Base-by-base conservation (phyloP, 2,329 filamentous ascomycete species). In the Colletotrichum zoysiae region DNA sequence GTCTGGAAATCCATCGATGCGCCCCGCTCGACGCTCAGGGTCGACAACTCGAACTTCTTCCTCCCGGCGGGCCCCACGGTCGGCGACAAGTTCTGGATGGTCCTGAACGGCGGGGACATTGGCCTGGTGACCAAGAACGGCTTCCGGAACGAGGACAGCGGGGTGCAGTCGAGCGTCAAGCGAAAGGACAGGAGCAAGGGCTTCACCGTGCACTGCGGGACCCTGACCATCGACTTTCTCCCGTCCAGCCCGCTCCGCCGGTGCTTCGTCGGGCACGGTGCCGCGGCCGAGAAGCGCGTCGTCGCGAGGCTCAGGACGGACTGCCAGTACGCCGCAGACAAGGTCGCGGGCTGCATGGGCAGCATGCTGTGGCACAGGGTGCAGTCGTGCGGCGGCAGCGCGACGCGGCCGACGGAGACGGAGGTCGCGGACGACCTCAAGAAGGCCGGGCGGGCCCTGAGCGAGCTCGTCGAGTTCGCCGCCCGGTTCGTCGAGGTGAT, bases 21-120 rank as follows among this genome's bases (percentile, higher is more conserved):
- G 23, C 69, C 65, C 1, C 53, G 58, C 0, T 26, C 65, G 18
- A 71, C 65, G 18, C 55, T 69, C 35, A 42, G n/a, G 2, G 40
- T 69, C 16, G 65, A 71, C 18, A 48, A 51, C 35, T 53, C 58
- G 6, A 69, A 30, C 3, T 64, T 69, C 65, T 69, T 64, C 58
- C 53, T 63, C 18, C 65, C 65, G 16, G 58, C 60, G 18, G 65
- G 58, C 5, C 65, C 65, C 53, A 26, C 63, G 26, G n/a, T 20
- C 58, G 30, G 59, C 18, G 65, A 55, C 23, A 33, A 12, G 35
- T 71, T 64, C 23, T 64, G 53, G 58, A 26, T 71, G 16, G 23
- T 55, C 44, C 30, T 69, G 30, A 3, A 58, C 44, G 30, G 58
- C 8, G 59, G 58, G 30, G 35, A 57, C 9, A 35, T 40, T 11